Conservation (phyloP, 2,329 filamentous ascomycete genomes). For the Penicillium aurantiogriseum region DNA sequence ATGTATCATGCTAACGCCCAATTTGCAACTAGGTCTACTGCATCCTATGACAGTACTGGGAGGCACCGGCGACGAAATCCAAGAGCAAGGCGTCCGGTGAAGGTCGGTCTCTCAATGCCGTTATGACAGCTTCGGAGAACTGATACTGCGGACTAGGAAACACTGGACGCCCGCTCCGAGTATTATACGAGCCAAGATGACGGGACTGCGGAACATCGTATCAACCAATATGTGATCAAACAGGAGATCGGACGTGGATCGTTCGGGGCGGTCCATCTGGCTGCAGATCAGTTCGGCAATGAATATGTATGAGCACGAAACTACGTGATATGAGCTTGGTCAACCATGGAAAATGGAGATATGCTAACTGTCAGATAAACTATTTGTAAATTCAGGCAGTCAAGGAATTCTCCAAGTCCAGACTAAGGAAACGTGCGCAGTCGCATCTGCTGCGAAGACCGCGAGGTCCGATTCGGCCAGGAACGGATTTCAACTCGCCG, state of each 20-base stretch:
- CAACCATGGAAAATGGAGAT: constrained; percentile 12
- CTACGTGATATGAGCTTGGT: not conserved
- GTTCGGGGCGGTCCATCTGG: constrained; percentile 89
- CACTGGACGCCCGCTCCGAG: constrained; percentile 81
- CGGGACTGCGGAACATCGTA: constrained; percentile 74
- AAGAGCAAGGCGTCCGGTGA: constrained; percentile 61
- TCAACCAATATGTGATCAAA: constrained; percentile 93
- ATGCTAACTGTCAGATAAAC: constrained; percentile 14
- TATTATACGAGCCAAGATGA: constrained; percentile 83
- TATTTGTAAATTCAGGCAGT: constrained; percentile 63
- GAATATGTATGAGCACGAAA: constrained; percentile 72
- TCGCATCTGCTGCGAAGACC: constrained; percentile 77
- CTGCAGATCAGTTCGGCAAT: constrained; percentile 81
- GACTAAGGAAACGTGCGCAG: constrained; percentile 83
- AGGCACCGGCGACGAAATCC: constrained; percentile 63
- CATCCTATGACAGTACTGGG: constrained; percentile 61
- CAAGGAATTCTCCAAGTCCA: constrained; percentile 95
- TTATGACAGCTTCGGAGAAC: constrained; percentile 8
- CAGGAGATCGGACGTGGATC: constrained; percentile 97
- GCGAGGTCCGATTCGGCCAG: constrained; percentile 53
- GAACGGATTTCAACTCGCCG: constrained; percentile 62
- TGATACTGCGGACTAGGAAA: constrained; percentile 62
- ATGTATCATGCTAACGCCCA: not conserved
- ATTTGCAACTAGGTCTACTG: constrained; percentile 11
- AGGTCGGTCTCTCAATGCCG: constrained; percentile 45